These are phyloP conservation scores for Xylaria arbuscula DNA, from an alignment of 2,329 filamentous ascomycete species.

Conservation along the genomic window DNA sequence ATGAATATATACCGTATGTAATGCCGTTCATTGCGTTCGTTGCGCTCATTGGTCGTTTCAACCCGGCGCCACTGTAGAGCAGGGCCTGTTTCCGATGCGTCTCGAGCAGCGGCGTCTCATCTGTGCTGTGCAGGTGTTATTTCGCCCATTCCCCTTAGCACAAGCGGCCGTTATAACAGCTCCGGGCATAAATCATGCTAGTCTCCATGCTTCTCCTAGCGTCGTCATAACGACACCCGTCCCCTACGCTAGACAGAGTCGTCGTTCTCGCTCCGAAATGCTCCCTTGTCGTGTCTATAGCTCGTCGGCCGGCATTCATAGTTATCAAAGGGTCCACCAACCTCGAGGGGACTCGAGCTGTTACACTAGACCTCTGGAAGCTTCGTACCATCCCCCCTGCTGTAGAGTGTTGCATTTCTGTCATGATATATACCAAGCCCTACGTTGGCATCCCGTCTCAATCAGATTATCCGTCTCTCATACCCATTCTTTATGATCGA, in stretches of 20 bases:
- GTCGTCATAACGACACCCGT: neutral
- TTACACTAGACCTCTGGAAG: too few species aligned
- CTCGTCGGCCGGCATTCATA: neutral
- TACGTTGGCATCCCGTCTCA: conserved; percentile 1
- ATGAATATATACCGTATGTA: neutral
- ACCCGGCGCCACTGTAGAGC: neutral
- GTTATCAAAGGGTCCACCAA: neutral
- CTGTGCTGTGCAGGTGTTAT: conserved; percentile 23
- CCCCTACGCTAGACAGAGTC: neutral
- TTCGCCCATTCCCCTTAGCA: neutral
- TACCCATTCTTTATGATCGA: neutral
- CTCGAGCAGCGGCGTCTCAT: conserved; percentile 20
- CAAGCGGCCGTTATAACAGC: neutral
- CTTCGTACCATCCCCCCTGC: neutral
- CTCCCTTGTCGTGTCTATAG: neutral
- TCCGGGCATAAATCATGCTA: neutral
- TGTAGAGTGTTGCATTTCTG: neutral
- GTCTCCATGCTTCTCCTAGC: neutral
- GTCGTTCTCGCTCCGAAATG: neutral
- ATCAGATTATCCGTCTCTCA: neutral
- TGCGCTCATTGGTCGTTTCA: conserved; percentile 4
- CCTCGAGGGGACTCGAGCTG: neutral
- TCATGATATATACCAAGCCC: conserved; percentile 9
- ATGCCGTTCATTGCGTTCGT: neutral
- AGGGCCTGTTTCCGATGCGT: conserved; percentile 23